Conservation (phyloP, 2,329 filamentous ascomycete genomes). For the Pseudomassariella vexata region DNA sequence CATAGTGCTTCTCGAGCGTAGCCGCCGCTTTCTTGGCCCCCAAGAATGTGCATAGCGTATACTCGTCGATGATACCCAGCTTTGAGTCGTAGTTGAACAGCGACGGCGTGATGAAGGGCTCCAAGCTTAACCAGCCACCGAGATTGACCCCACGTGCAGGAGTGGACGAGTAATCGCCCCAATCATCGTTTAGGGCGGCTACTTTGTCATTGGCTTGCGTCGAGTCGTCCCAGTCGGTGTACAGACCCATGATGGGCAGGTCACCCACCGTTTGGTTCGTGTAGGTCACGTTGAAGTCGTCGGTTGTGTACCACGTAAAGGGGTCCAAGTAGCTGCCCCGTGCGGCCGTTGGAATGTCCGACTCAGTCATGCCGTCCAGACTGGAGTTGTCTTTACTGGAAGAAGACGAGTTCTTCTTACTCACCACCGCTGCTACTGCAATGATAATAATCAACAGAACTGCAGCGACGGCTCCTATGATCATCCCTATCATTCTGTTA, state of each 20-base stretch:
- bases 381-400: slow-evolving; percentile 31
- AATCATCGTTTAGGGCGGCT: slow-evolving; percentile 67
- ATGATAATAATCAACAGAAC: slow-evolving; percentile 56
- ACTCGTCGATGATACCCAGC: slow-evolving; percentile 78
- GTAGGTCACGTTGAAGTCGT: slow-evolving; percentile 90
- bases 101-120: slow-evolving; percentile 93
- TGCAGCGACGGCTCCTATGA: slow-evolving; percentile 52
- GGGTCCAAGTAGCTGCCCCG: slow-evolving; percentile 79
- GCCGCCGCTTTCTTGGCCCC: slow-evolving; percentile 57
- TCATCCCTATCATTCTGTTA: slow-evolving; percentile 41
- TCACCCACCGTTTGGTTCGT: slow-evolving; percentile 79
- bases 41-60: slow-evolving; percentile 66
- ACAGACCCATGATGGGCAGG: slow-evolving; percentile 86
- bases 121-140: slow-evolving; percentile 88
- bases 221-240: slow-evolving; percentile 80
- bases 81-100: slow-evolving; percentile 66
- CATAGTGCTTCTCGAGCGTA: slow-evolving; percentile 85
- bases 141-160: slow-evolving; percentile 88
- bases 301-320: slow-evolving; percentile 85
- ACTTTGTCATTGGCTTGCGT: slow-evolving; percentile 72
- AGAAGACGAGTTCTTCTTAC: slow-evolving; percentile 54
- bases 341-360: slow-evolving; percentile 58
- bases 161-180: slow-evolving; percentile 68
- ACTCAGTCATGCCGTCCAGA: slow-evolving; percentile 46
- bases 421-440: slow-evolving; percentile 60